Percentiles rank a stretch among this genome's conserved stretches.
Evolutionary conservation across 192 early-diverging fungal genomes (phyloP).

Genomic region (Umbelopsis isabellina): DNA sequence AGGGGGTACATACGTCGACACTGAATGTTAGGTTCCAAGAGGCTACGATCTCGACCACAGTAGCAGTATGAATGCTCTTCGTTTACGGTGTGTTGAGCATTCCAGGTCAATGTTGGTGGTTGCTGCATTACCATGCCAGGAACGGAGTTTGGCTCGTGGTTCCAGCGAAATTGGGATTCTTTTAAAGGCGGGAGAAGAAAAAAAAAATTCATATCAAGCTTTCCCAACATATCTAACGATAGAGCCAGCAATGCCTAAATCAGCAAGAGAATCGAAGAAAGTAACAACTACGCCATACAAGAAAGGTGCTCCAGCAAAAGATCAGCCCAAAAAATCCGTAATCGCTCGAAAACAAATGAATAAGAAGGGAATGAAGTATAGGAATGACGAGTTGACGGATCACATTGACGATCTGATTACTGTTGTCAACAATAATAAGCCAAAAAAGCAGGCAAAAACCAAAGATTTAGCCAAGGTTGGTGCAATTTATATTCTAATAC

Average conservation of each 20-base stretch:
- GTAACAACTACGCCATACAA: background rate
- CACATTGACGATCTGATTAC: conserved; percentile 30
- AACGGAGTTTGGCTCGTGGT: background rate
- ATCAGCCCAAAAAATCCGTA: conserved; percentile 3
- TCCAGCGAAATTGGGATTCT: background rate
- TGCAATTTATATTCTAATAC: background rate
- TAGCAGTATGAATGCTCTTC: conserved; percentile 68
- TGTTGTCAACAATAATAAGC: conserved; percentile 15
- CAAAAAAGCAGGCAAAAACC: conserved; percentile 6
- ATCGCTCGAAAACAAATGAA: conserved; percentile 13
- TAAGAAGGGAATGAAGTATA: conserved; percentile 23
- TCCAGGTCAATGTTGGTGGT: conserved; percentile 48
- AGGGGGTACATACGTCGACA: conserved; percentile 49
- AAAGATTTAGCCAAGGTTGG: background rate
- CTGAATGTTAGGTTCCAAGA: conserved; percentile 58
- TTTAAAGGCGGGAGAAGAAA: background rate
- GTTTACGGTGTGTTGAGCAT: conserved; percentile 63
- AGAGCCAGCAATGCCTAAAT: background rate
- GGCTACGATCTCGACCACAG: conserved; percentile 63
- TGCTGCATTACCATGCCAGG: conserved; percentile 17
- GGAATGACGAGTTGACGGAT: conserved; percentile 31
- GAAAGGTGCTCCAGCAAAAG: conserved; percentile 2
- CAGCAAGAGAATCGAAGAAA: conserved; percentile 9
- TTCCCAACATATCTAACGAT: background rate
- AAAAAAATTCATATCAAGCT: background rate